These are phyloP conservation scores for Hypoxylon fragiforme DNA, from an alignment of 495 filamentous ascomycete species.

Conservation along the genomic window DNA sequence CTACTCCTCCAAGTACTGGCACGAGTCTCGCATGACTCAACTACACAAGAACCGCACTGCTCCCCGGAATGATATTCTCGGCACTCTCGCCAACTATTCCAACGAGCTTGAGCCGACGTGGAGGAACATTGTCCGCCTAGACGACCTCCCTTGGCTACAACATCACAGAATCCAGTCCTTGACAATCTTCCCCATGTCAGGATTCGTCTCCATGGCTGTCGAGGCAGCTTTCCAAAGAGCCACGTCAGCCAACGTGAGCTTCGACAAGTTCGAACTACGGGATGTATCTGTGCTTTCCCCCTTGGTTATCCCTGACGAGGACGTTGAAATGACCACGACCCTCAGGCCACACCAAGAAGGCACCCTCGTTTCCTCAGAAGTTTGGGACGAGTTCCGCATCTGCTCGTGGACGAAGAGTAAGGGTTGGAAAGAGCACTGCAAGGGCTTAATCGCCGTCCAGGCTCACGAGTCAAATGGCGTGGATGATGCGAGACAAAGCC, in stretches of 20 bases:
- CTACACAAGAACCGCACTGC: slow-evolving; percentile 52
- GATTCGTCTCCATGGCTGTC: slow-evolving; percentile 59
- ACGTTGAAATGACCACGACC: slow-evolving; percentile 49
- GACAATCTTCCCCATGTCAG: slow-evolving; percentile 64
- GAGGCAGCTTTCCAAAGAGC: slow-evolving; percentile 55
- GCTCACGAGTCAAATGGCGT: slow-evolving; percentile 43
- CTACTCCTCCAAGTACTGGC: slow-evolving; percentile 55
- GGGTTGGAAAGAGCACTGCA: slow-evolving; percentile 53
- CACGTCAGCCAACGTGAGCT: slow-evolving; percentile 24
- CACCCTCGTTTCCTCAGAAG: slow-evolving; percentile 39
- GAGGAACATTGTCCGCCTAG: slow-evolving; percentile 54
- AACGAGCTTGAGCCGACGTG: slow-evolving; percentile 55
- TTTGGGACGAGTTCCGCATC: slow-evolving; percentile 52
- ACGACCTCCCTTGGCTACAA: slow-evolving; percentile 57
- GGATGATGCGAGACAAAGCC: slow-evolving; percentile 35
- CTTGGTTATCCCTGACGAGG: slow-evolving; percentile 52
- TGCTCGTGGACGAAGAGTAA: slow-evolving; percentile 50
- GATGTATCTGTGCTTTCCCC: slow-evolving; percentile 49
- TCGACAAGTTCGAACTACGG: slow-evolving; percentile 49
- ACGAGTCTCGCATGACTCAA: slow-evolving; percentile 54
- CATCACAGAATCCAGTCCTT: slow-evolving; percentile 55
- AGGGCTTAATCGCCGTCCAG: slow-evolving; percentile 45
- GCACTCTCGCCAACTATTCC: slow-evolving; percentile 49
- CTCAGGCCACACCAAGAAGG: slow-evolving; percentile 46
- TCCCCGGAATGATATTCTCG: slow-evolving; percentile 58